Evolutionary conservation across 1,284 basidiomycete species (phyloP), one percentile per base, ranked within the genome.

Genomic region (Malassezia equina): DNA sequence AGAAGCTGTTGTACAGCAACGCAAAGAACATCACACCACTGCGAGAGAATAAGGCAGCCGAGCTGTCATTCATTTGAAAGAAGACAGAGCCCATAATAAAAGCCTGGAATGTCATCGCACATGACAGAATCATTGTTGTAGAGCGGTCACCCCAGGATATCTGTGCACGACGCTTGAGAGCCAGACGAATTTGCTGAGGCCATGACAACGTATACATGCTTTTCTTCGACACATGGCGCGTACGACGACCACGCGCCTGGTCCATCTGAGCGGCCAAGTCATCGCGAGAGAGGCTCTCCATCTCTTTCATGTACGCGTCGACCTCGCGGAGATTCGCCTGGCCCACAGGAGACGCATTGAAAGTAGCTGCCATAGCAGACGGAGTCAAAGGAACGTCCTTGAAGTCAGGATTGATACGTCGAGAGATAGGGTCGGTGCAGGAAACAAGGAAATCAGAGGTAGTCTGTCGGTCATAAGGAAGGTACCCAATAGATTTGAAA

Each of bases 31-130:
- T 57, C 3, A 60, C 51, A 51, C 60, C 60, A 23, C 49, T 53
- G 19, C 88, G 82, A 13, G 84, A 84, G 78, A 85, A 91, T 73
- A 82, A 86, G 12, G 82, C 83, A 0, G 77, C 73, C 0, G 88
- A 87, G 5, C 78, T 74, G 15, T 82, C 77, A 0, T 82, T 78
- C 46, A 84, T 76, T 4, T 81, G 78, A 59, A 84, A 78, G 78
- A 87, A 93, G 31, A 85, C 80, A 0, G 84, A 86, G 11, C 88
- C 87, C 54, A 85, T 79, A 62, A 88, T 85, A 52, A 88, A 68
- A 8, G 79, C 84, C 73, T 86, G 84, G 60, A 63, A 71, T 21
- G 61, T 49, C 21, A 51, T 65, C 51, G 63, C 67, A 29, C 77
- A 59, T 12, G 66, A 65, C 31, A 69, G 65, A 39, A 75, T 66